Conservation (phyloP, 345 rosid species). For the Melaleuca quinquenervia region DNA sequence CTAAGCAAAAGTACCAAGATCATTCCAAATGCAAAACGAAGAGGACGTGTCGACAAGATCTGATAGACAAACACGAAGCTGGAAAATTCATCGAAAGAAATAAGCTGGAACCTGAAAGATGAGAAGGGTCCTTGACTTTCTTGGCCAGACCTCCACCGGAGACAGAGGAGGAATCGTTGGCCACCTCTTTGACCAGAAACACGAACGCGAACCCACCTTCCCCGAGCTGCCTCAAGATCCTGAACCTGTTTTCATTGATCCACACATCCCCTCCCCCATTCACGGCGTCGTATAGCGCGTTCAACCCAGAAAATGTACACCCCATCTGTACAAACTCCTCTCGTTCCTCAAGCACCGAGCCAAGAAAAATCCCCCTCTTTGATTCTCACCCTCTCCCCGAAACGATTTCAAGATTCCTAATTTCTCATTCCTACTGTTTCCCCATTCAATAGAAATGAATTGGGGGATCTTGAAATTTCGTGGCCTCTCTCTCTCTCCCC, state of each 20-base stretch:
- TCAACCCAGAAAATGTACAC: conserved; percentile 87
- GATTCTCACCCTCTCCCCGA: not conserved
- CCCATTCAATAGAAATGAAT: not conserved
- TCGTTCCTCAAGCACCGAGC: not conserved
- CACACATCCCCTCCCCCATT: conserved; percentile 92
- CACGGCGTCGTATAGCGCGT: conserved; percentile 83
- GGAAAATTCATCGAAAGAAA: not conserved
- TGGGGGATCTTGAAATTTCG: not conserved
- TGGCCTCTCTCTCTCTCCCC: not conserved
- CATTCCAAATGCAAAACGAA: not conserved
- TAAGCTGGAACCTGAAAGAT: conserved; percentile 59
- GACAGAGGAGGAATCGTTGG: conserved; percentile 44
- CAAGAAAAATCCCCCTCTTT: not conserved
- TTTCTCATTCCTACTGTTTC: conserved; percentile 9
- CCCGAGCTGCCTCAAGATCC: conserved; percentile 87
- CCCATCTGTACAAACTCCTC: conserved; percentile 31
- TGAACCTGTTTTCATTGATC: conserved; percentile 96
- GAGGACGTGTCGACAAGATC: not conserved
- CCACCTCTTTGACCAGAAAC: conserved; percentile 68
- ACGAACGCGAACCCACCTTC: conserved; percentile 97
- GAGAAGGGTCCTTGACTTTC: conserved; percentile 85
- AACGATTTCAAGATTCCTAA: conserved; percentile 16
- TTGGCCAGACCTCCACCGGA: conserved; percentile 51
- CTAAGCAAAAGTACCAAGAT: not conserved
- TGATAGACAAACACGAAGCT: not conserved